phyloP scores from a whole-genome alignment of 2,329 filamentous ascomycete genomes.

The Waltergamsia citrina region DNA sequence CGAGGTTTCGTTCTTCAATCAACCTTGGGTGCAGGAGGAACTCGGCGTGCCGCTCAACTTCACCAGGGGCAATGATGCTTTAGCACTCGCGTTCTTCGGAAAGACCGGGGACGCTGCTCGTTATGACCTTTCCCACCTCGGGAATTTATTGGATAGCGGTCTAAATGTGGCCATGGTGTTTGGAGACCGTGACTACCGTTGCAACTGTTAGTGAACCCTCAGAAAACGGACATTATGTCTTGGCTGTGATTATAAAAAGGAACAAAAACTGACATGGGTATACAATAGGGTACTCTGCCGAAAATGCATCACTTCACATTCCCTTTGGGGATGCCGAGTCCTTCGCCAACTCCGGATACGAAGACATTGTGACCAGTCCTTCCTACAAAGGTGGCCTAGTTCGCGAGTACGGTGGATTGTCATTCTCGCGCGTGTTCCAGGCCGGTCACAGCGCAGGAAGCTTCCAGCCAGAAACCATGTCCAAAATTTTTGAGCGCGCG shows the following conservation, averaged over 20 bases:
- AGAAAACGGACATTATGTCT: too few species aligned
- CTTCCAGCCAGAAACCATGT: slow-evolving; percentile 45
- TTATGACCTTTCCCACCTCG: slow-evolving; percentile 32
- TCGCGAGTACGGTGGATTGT: slow-evolving; percentile 63
- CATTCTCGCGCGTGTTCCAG: slow-evolving; percentile 54
- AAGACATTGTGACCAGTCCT: slow-evolving; percentile 54
- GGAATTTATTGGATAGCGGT: slow-evolving; percentile 46
- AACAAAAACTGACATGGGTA: too few species aligned
- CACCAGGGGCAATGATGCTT: slow-evolving; percentile 26
- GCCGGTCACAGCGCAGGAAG: slow-evolving; percentile 51
- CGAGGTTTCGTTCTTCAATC: slow-evolving; percentile 55
- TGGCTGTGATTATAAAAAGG: too few species aligned
- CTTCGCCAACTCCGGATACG: slow-evolving; percentile 60
- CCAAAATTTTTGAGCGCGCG: slow-evolving; percentile 47
- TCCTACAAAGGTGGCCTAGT: slow-evolving; percentile 61
- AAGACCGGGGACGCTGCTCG: slow-evolving; percentile 45
- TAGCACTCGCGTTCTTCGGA: slow-evolving; percentile 41
- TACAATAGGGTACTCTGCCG: slow-evolving; percentile 46
- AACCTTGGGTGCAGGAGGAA: slow-evolving; percentile 41
- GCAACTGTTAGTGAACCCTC: slow-evolving; percentile 49
- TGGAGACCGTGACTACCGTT: slow-evolving; percentile 49
- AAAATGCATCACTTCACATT: slow-evolving; percentile 56
- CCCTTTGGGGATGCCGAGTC: slow-evolving; percentile 30
- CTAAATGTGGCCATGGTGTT: slow-evolving; percentile 63
- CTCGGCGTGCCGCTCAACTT: slow-evolving; percentile 54